phyloP scores from a whole-genome alignment of 192 early-diverging fungal species.

The Thamnidium elegans region DNA sequence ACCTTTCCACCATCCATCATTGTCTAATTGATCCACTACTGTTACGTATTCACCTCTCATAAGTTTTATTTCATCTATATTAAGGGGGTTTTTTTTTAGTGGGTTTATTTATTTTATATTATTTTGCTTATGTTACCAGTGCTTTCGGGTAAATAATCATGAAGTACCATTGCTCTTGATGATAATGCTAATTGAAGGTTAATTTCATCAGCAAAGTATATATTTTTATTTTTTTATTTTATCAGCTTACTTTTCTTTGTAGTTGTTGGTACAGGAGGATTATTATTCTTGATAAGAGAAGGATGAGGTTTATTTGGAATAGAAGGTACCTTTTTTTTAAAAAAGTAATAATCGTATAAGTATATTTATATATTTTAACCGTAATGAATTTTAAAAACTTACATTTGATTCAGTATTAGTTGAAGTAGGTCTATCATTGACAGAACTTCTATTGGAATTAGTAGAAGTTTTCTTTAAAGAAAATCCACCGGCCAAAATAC shows the following conservation, averaged over 20 bases:
- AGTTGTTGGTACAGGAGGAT: background rate
- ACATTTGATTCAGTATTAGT: background rate
- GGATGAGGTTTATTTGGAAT: background rate
- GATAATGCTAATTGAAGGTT: background rate
- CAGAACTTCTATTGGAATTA: constrained; percentile 11
- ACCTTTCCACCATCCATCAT: constrained; percentile 57
- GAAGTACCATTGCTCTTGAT: constrained; percentile 40
- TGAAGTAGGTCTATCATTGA: constrained; percentile 2
- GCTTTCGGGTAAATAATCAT: constrained; percentile 47
- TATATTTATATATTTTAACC: background rate
- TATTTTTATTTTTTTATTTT: too few relatives aligned
- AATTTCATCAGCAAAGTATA: background rate
- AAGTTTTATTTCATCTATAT: constrained; percentile 48
- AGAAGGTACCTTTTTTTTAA: background rate
- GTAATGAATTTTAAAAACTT: background rate
- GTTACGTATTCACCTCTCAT: constrained; percentile 42
- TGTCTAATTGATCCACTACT: constrained; percentile 44
- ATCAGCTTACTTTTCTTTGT: background rate
- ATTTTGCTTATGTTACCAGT: constrained; percentile 33
- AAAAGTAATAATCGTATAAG: background rate
- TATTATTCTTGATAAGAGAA: background rate
- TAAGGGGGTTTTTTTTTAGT: background rate
- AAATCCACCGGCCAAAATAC: constrained; percentile 68
- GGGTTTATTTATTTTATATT: background rate
- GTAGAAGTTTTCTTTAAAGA: constrained; percentile 51